Evolutionary conservation across 768 basidiomycete species (phyloP), one percentile per base, ranked within the genome.

Genomic region (Omphalotus guepiniiformis): DNA sequence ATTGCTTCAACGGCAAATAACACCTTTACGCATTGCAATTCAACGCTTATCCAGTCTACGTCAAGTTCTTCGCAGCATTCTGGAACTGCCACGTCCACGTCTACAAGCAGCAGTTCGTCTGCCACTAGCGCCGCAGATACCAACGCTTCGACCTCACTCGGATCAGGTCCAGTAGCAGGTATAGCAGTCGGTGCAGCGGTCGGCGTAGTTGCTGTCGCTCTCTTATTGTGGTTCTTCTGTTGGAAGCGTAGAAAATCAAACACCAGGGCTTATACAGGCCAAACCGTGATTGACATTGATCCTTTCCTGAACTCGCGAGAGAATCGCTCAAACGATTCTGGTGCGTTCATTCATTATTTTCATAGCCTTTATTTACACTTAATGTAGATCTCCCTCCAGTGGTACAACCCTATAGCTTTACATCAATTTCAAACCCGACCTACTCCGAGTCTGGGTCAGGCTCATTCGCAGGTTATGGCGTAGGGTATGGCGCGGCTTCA

Each of bases 21-120:
- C 40, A 60, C 62, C 4, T 63, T 62, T 47, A 61, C 59, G 11
- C 53, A 55, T 26, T 65, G 63, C 42, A 38, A 16, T 11, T 50
- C 55, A 12, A 48, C 49, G 19, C 29, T 44, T 9, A n/a, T 47
- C 19, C 35, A 47, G 9, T 32, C 30, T 32, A 32, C 30, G 9
- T 32, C 30, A 9, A n/a, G 9, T 32, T 32, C 30, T 32, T 32
- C 30, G 30, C 9, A 9, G n/a, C 30, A 9, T 9, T 32, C 30
- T 21, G 15, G 11, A 6, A 19, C 46, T 29, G 38, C 46, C 16
- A 27, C 37, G 7, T 12, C 46, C 36, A 37, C 45, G 13, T 41
- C 39, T 16, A 21, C 34, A 12, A 4, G 23, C 15, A 12, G 34
- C 22, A 12, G 23, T 13, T 27, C 35, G 9, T 21, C 35, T 4